Evolutionary conservation across 805 yeast species (phyloP), one percentile per base, ranked within the genome.

Genomic region (Candida gorgasii): DNA sequence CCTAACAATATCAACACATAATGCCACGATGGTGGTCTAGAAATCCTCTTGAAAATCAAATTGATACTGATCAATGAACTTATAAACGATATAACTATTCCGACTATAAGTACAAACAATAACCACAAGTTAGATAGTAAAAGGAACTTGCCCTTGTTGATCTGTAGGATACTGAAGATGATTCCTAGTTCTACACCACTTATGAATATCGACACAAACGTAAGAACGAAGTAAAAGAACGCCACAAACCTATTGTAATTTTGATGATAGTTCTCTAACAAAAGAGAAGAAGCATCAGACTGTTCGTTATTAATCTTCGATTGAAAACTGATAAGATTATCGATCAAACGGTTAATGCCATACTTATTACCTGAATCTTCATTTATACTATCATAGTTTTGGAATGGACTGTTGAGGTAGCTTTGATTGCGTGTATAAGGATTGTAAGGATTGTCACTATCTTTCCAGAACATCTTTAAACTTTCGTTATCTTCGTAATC

Each of bases 181-280:
- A 69, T 66, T 5, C 75, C 75, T 18, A 67, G 50, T 42, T 65
- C 69, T 14, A 69, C 58, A 7, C 73, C 71, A 5, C 69, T 58
- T 17, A 69, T 59, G 48, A 69, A 67, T n/a, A 62, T 52, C 32
- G 65, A 54, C 42, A 59, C 59, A 34, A 67, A 62, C 18, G 65
- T 53, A 46, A 68, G 63, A 2, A 36, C 34, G 9, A 49, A 44
- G 53, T 67, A 67, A 27, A 67, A 54, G 42, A 59, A 61, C 8
- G 74, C 55, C 14, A 69, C 49, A 2, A 65, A 59, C 40, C 58
- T 54, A 51, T 69, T 74, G 48, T 66, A 66, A 45, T 68, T 69
- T 6, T 46, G 38, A 45, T 61, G 60, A 44, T 65, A 61, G 32
- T 58, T 52, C 18, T 64, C 69, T 8, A 45, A 44, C 44, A 65